Evolutionary conservation across 306 rosid species (phyloP).

Genomic region (Lablab purpureus): DNA sequence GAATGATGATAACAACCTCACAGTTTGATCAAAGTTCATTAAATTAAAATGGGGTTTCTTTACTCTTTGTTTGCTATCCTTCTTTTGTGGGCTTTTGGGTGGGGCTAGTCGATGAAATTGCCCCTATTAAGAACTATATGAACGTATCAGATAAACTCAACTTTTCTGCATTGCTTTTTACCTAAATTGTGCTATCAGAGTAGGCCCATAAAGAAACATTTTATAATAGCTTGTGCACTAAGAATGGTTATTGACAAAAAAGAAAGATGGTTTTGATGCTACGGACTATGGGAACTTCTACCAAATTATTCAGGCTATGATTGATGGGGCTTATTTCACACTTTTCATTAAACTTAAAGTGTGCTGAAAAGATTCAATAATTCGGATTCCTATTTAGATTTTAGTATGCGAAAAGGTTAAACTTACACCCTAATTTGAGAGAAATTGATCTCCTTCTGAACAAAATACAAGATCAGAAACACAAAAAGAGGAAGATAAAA

Average conservation of each 20-base stretch:
- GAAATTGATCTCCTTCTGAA: too few species aligned
- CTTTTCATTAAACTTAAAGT: slow-evolving; percentile 7
- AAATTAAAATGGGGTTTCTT: slow-evolving; percentile 21
- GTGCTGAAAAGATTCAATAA: slow-evolving; percentile 14
- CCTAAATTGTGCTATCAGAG: not conserved
- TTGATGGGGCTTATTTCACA: slow-evolving; percentile 17
- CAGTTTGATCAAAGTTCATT: not conserved
- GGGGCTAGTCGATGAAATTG: not conserved
- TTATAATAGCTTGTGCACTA: not conserved
- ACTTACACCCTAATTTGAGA: too few species aligned
- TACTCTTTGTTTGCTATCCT: slow-evolving; percentile 14
- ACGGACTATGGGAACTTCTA: not conserved
- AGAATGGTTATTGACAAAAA: not conserved
- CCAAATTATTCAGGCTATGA: not conserved
- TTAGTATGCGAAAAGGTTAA: too few species aligned
- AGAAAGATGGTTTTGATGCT: not conserved
- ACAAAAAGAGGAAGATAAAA: too few species aligned
- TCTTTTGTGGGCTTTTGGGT: not conserved
- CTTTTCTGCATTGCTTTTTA: slow-evolving; percentile 25
- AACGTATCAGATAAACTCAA: not conserved
- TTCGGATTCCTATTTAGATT: too few species aligned
- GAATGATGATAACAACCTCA: slow-evolving; percentile 7
- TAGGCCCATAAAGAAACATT: not conserved
- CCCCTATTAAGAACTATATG: not conserved
- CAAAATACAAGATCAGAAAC: too few species aligned